A percentile compares a stretch with the other conserved stretches of the same genome.
phyloP scores from a whole-genome alignment of 257 asterid genomes.

The Solanum paucissectum region DNA sequence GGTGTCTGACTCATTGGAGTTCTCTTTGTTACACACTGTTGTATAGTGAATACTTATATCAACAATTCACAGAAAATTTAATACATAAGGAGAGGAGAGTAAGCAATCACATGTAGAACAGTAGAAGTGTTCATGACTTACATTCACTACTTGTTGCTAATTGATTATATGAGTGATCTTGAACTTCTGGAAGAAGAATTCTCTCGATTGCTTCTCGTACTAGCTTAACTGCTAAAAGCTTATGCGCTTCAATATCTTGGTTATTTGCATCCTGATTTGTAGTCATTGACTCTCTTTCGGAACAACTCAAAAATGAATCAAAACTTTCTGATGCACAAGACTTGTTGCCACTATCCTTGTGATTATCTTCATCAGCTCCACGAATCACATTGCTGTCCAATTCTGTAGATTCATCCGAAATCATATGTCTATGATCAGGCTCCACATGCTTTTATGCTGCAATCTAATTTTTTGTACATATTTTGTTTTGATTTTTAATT shows the following conservation, averaged over 20 bases:
- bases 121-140: constrained; percentile 11
- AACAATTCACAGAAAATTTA: not conserved
- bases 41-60: not conserved
- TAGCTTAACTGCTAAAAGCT: constrained; percentile 66
- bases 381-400: not conserved
- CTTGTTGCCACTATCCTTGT: constrained; percentile 7
- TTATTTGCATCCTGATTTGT: constrained; percentile 16
- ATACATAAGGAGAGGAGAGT: not conserved
- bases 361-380: not conserved
- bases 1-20: not conserved
- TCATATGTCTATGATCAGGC: constrained; percentile 24
- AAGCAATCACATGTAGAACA: not conserved
- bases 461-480: too few species aligned
- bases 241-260: constrained; percentile 47
- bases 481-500: too few species aligned
- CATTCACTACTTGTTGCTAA: constrained; percentile 36
- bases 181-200: constrained; percentile 88
- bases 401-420: constrained; percentile 9
- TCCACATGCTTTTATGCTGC: constrained; percentile 28
- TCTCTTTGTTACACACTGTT: not conserved
- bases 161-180: constrained; percentile 60
- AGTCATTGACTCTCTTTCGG: constrained; percentile 12
- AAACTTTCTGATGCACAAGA: constrained; percentile 4
- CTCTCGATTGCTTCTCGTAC: constrained; percentile 89
- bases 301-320: not conserved